Base-by-base conservation (phyloP, 257 asterid species). In the Ehretia macrophylla region DNA sequence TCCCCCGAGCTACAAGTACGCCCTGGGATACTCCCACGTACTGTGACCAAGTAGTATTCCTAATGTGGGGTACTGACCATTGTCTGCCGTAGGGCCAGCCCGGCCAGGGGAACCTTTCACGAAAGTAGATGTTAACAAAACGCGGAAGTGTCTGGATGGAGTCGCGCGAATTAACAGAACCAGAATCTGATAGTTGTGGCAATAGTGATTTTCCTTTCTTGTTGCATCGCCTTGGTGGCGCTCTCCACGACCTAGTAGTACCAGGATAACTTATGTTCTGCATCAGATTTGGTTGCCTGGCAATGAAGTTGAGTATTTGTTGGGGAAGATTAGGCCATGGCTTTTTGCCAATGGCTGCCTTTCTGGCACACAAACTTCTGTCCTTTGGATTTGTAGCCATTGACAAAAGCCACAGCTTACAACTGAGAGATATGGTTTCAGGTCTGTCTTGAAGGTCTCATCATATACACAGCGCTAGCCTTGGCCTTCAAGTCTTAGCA, bases 281-380 rank as follows among this genome's bases (percentile, higher is more conserved):
- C 66, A 76, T 54, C 47, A 50, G 60, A 2, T 64, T 58, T 5
- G 60, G 44, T 46, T 76, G 72, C 45, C 60, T 55, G 51, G 68
- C 65, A 1, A 69, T 27, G 20, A 20, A 10, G 40, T 10, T 20
- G 51, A 59, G 54, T 35, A 73, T 72, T 35, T 71, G 75, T n/a
- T 32, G 51, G 5, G 76, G 83, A 23, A 76, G 72, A 71, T 73
- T 60, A 44, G 81, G 78, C 85, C 80, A 80, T 55, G 65, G 40
- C 73, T 53, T 62, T 20, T 20, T 45, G 38, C 27, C 64, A 23
- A 55, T 68, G 52, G 64, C 14, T 35, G 23, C 37, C 40, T 72
- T 61, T 4, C n/a, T 12, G 20, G 11, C 8, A 27, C 61, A 39
- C 1, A 45, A 14, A 1, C 54, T 59, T 54, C 60, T 32, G 44